A percentile compares a stretch with the other conserved stretches of the same genome.
Evolutionary conservation across 495 filamentous ascomycete genomes (phyloP).

Genomic region (Xylaria nigripes): DNA sequence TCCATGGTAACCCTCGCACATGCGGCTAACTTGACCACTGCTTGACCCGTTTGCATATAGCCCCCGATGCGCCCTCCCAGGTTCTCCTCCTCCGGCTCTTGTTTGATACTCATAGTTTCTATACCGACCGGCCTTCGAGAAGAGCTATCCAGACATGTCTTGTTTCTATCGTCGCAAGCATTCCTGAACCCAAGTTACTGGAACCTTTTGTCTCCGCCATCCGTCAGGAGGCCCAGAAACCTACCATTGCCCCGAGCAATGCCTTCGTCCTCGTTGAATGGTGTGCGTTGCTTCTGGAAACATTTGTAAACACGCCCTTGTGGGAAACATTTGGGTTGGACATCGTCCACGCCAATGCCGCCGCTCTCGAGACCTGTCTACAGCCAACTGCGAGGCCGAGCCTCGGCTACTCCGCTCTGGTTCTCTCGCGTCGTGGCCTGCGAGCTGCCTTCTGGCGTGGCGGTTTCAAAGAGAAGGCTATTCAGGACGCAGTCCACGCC

Average conservation of each 20-base stretch:
- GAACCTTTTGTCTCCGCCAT: constrained; percentile 51
- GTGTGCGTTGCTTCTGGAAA: constrained; percentile 68
- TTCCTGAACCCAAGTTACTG: constrained; percentile 45
- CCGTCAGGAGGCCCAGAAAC: constrained; percentile 60
- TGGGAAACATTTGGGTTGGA: constrained; percentile 63
- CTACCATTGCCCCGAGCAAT: constrained; percentile 63
- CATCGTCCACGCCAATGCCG: constrained; percentile 52
- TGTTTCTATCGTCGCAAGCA: constrained; percentile 47
- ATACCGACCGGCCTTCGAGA: constrained; percentile 76
- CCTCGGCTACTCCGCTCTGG: constrained; percentile 57
- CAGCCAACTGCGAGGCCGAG: constrained; percentile 49
- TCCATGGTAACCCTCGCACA: background rate
- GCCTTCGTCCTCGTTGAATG: constrained; percentile 89
- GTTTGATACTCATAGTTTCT: constrained; percentile 79
- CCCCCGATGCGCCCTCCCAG: constrained; percentile 30
- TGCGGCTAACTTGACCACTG: constrained; percentile 5
- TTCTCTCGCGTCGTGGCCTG: constrained; percentile 64
- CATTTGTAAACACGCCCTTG: constrained; percentile 40
- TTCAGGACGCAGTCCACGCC: constrained; percentile 54
- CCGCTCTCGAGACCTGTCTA: constrained; percentile 68
- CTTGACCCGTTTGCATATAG: constrained; percentile 17
- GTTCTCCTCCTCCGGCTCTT: constrained; percentile 55
- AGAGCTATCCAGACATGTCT: constrained; percentile 73
- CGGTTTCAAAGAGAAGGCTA: constrained; percentile 47
- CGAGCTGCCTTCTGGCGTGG: constrained; percentile 55